Percentiles rank a stretch among this genome's conserved stretches.
phyloP scores from a whole-genome alignment of 2,329 filamentous ascomycete species.

The Penicillium sp. region DNA sequence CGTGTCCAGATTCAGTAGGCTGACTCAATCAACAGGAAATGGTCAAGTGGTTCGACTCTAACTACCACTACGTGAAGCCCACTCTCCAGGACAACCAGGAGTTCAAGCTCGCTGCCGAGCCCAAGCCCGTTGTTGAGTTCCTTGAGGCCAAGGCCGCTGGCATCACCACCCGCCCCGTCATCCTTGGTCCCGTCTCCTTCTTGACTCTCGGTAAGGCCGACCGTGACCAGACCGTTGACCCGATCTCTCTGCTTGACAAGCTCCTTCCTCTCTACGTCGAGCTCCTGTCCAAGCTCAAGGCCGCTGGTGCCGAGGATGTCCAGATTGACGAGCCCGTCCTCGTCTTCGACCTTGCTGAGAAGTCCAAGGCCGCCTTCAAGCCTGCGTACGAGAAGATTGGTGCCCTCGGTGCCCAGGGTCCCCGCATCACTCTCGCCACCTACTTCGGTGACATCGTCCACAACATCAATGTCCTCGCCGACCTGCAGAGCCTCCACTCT shows the following conservation, averaged over 20 bases:
- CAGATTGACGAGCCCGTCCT: constrained; percentile 98
- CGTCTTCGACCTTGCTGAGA: constrained; percentile 85
- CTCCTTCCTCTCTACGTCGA: constrained; percentile 93
- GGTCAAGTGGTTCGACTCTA: constrained; percentile 99
- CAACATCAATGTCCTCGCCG: constrained; percentile 88
- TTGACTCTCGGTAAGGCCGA: constrained; percentile 97
- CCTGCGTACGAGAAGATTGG: constrained; percentile 87
- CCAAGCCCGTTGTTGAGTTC: constrained; percentile 94
- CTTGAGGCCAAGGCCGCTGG: constrained; percentile 97
- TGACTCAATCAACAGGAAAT: constrained; percentile 64
- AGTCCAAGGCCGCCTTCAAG: constrained; percentile 97
- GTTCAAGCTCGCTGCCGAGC: constrained; percentile 82
- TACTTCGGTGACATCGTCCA: constrained; percentile 99
- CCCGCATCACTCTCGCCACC: constrained; percentile 86
- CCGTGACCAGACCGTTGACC: constrained; percentile 86
- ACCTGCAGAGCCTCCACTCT: constrained; percentile 69
- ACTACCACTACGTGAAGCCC: constrained; percentile 99
- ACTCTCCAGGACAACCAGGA: constrained; percentile 95
- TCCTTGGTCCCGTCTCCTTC: constrained; percentile 96
- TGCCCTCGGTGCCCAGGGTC: constrained; percentile 70
- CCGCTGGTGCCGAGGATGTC: constrained; percentile 90
- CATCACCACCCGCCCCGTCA: constrained; percentile 85
- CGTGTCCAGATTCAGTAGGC: not conserved
- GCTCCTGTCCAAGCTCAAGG: constrained; percentile 89
- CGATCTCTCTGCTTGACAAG: constrained; percentile 90